These are phyloP conservation scores for Phlyctochytrium bullatum DNA, from an alignment of 192 early-diverging fungal species.

Conservation along the genomic window DNA sequence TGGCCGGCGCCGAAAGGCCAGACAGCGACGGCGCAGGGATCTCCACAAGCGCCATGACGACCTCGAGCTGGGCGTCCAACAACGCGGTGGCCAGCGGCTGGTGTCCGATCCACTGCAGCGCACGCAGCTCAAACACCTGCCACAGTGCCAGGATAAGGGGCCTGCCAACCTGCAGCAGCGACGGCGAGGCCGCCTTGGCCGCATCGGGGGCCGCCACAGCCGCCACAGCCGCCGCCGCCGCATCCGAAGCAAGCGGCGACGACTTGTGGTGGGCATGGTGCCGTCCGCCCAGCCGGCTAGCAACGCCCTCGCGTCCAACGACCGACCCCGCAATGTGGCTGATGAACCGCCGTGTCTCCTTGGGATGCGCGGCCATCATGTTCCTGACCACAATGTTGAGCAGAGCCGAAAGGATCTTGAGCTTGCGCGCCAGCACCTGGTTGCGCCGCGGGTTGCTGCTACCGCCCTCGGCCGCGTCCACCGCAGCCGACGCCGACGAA, in stretches of 20 bases:
- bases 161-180: conserved; percentile 36
- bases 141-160: conserved; percentile 51
- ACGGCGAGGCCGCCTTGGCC: neutral
- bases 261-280: neutral
- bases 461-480: neutral
- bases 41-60: conserved; percentile 39
- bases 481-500: conserved; percentile 8
- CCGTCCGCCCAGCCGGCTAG: neutral
- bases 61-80: conserved; percentile 45
- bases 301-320: conserved; percentile 9
- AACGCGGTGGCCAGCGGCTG: conserved; percentile 33
- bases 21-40: conserved; percentile 1
- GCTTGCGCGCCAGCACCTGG: conserved; percentile 36
- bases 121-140: conserved; percentile 57
- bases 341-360: conserved; percentile 45
- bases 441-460: conserved; percentile 39
- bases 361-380: conserved; percentile 35
- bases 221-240: conserved; percentile 3
- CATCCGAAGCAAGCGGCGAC: conserved; percentile 13
- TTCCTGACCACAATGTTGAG: conserved; percentile 46
- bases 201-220: conserved; percentile 1
- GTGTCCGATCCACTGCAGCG: conserved; percentile 49
- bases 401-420: conserved; percentile 47
- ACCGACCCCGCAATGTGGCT: conserved; percentile 25
- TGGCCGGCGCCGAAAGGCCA: neutral